These are phyloP conservation scores for Fusarium lyarnte DNA, from an alignment of 2,329 filamentous ascomycete species.

Conservation along the genomic window DNA sequence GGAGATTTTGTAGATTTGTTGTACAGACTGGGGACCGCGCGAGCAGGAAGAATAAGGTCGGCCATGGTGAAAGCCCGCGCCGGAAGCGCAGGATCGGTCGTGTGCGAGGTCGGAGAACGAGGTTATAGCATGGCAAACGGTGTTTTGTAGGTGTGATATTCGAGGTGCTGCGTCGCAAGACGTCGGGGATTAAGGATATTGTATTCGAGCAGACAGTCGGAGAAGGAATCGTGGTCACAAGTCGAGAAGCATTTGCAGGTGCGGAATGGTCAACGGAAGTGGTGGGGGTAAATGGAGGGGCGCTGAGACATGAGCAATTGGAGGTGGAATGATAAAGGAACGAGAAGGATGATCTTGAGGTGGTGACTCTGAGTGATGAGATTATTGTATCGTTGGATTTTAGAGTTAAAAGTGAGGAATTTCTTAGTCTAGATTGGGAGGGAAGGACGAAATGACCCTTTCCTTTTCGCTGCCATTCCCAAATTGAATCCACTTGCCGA, in stretches of 20 bases:
- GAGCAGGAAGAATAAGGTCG: conserved; percentile 43
- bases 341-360: not conserved
- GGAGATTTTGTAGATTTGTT: conserved; percentile 23
- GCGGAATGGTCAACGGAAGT: conserved; percentile 17
- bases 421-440: conserved; percentile 15
- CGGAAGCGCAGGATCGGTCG: conserved; percentile 22
- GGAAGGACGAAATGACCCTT: conserved; percentile 9
- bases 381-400: conserved; percentile 2
- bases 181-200: conserved; percentile 1
- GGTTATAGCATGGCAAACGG: conserved; percentile 28
- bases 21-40: conserved; percentile 35
- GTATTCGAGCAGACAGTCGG: not conserved
- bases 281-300: conserved; percentile 29
- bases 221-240: conserved; percentile 27
- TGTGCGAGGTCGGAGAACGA: not conserved
- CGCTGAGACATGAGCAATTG: conserved; percentile 12
- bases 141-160: not conserved
- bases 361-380: not conserved
- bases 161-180: not conserved
- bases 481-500: conserved; percentile 29
- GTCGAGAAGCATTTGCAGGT: conserved; percentile 19
- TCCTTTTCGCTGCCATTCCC: not conserved
- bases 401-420: conserved; percentile 12
- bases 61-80: conserved; percentile 36
- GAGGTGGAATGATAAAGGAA: not conserved